phyloP scores from a whole-genome alignment of 768 basidiomycete species.

The Pholiota conissans region DNA sequence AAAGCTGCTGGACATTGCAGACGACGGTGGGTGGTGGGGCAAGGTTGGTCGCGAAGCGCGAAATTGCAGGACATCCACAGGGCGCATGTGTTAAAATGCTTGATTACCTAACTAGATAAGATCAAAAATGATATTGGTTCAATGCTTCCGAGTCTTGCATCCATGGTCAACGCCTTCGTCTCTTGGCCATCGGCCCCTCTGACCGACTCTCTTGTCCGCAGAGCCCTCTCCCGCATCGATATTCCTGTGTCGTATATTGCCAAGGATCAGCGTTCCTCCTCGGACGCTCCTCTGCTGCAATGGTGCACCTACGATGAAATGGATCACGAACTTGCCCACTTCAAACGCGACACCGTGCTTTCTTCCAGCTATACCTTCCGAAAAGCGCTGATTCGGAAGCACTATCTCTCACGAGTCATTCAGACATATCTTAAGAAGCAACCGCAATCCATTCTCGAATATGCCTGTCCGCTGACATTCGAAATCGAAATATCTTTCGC shows the following conservation, averaged over 20 bases:
- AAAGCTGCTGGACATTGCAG: constrained; percentile 54
- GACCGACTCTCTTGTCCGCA: constrained; percentile 43
- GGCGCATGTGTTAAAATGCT: constrained; percentile 5
- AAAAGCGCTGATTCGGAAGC: constrained; percentile 93
- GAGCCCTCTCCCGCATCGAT: constrained; percentile 32
- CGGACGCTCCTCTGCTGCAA: constrained; percentile 46
- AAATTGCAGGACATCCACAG: background rate
- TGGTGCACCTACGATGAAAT: constrained; percentile 91
- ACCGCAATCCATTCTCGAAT: constrained; percentile 12
- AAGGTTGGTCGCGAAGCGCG: constrained; percentile 4
- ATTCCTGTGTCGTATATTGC: constrained; percentile 14
- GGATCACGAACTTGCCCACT: constrained; percentile 70
- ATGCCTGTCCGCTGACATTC: constrained; percentile 72
- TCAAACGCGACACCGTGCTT: constrained; percentile 49
- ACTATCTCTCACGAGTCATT: constrained; percentile 79
- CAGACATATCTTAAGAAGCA: constrained; percentile 55
- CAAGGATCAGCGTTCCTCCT: constrained; percentile 11
- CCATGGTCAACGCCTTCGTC: constrained; percentile 30
- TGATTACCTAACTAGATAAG: constrained; percentile 1
- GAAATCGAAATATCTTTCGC: constrained; percentile 84
- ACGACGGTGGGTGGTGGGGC: constrained; percentile 1
- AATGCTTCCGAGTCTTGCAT: background rate
- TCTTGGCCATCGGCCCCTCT: constrained; percentile 54
- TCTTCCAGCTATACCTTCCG: constrained; percentile 87
- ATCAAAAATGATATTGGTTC: background rate